Evolutionary conservation across 1,284 basidiomycete species (phyloP), one percentile per base, ranked within the genome.

Genomic region (Mycena citricolor): DNA sequence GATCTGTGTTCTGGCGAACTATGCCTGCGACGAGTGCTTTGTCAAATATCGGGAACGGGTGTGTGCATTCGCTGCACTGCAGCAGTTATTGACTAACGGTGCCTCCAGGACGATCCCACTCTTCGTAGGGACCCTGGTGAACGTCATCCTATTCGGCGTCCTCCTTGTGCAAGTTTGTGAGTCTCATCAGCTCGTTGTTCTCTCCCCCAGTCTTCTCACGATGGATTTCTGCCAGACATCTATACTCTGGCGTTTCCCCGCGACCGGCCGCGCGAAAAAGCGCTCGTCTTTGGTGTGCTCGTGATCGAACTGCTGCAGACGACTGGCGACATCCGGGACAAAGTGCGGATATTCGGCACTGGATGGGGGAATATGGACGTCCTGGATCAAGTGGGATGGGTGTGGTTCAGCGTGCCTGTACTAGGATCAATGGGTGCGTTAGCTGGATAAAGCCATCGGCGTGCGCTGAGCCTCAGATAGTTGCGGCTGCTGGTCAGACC

Each of bases 141-240:
- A 44, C 28, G 36, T 33, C 34, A 30, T 29, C 8, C 28, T 44
- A 2, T 19, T 44, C 5, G 42, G 42, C 1, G 14, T 24, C 2
- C 34, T 44, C 2, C 28, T 19, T 7, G 42, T 44, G 5, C 42
- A 44, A 44, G 42, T 44, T 17, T 44, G 42, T 32, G 22, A 16
- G 33, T 38, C 30, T 16, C 17, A 19, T 29, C 19, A 13, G 13
- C 10, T n/a, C 1, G 4, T 20, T 10, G 4, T n/a, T 10, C 26
- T 29, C 10, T 10, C 10, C 10, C n/a, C 10, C 26, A 29, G 10
- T 10, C 10, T 10, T 10, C 26, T 29, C 26, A 29, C 10, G 10
- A 10, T n/a, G 26, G 11, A 32, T 21, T 29, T 29, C 26, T 10
- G 10, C n/a, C 24, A 44, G 42, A 39, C 29, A 28, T 44, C 8